Base-by-base conservation (phyloP, 1,284 basidiomycete genomes). In the Thelephora terrestris region DNA sequence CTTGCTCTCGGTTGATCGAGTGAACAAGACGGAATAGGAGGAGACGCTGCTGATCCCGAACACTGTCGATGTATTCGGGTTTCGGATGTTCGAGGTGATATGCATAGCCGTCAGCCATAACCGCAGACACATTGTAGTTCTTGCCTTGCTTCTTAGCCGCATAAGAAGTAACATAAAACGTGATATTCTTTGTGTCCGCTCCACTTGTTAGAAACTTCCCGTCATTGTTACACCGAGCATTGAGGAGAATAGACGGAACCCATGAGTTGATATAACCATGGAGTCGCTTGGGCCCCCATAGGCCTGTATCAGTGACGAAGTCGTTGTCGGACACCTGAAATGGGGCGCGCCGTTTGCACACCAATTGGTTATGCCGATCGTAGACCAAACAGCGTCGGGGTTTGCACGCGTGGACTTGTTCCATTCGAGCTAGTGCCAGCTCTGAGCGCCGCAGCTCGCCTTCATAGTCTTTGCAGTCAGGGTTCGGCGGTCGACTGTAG, bases 271-370 rank as follows among this genome's bases (percentile, higher is more conserved):
- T 27, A 32, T 52, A 63, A 1, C 24, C 52, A 46, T 55, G 58
- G 7, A 49, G 3, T 4, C 64, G 51, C 37, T 59, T 57, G 4
- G 55, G 58, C 0, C 34, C 35, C 55, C 59, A 62, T 7, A 48
- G 21, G 1, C 61, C 56, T 21, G 50, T 45, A 12, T 54, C 56
- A 4, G 51, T 27, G 1, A 70, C 55, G 20, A 42, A 58, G n/a
- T 55, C 58, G 5, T 56, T 47, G 0, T 46, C 27, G 1, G 60
- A 52, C 0, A 55, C 12, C 21, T 46, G 25, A 20, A 58, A 73
- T 7, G 70, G 70, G 5, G 66, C 66, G 0, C 59, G 35, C 3
- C 67, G 43, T 51, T 71, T 71, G 52, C 68, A 71, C 4, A 37
- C 39, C 6, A 50, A 36, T 3, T 34, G 21, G 1, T 58, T 61